Conservation (phyloP, 257 asterid genomes). For the Voacanga thouarsii region DNA sequence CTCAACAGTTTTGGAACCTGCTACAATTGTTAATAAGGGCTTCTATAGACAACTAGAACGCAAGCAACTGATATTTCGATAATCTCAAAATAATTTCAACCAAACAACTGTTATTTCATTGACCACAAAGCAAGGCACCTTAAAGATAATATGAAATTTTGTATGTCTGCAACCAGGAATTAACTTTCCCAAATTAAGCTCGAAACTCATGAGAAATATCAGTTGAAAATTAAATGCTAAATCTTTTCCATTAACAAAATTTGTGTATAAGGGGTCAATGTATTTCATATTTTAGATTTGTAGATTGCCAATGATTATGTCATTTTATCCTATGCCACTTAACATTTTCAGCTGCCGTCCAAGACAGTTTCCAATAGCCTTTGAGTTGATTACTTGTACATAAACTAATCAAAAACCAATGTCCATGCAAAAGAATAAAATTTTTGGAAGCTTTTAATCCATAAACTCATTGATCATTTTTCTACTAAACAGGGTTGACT, state of each 20-base stretch:
- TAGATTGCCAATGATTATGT: not conserved
- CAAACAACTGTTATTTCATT: no score
- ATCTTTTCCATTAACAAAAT: not conserved
- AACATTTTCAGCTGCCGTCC: not conserved
- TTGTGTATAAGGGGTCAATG: not conserved
- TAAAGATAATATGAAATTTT: not conserved
- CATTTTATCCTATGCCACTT: not conserved
- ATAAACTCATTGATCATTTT: not conserved
- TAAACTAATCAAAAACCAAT: no score
- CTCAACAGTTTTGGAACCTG: no score
- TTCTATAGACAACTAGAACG: no score
- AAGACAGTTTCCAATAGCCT: no score
- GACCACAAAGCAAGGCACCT: no score
- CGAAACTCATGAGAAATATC: not conserved
- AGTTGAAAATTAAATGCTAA: not conserved
- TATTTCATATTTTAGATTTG: not conserved
- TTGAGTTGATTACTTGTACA: not conserved
- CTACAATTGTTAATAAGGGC: no score
- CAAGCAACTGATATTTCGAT: no score
- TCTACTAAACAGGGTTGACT: not conserved
- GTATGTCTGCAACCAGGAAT: not conserved
- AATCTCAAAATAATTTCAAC: no score
- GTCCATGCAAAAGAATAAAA: not conserved
- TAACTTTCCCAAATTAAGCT: not conserved
- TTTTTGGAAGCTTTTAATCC: not conserved